Evolutionary conservation across 805 yeast species (phyloP), one percentile per base, ranked within the genome.

Genomic region (Ogataea siamensis): DNA sequence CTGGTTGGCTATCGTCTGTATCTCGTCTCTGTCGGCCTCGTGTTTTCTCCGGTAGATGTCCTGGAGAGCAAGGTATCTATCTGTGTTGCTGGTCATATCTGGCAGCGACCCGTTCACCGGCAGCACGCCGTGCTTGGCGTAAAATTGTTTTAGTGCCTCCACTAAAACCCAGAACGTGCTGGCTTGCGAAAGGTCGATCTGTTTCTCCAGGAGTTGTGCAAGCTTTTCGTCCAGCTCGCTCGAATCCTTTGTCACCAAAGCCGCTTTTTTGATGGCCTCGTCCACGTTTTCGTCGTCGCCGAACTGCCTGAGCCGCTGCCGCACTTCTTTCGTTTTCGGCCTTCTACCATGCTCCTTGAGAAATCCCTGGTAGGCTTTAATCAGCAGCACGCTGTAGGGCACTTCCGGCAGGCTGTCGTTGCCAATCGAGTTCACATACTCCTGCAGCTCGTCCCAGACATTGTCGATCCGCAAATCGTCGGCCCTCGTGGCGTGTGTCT

Each of bases 71-170:
- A 82, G 66, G 56, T 84, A 91, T 39, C 67, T 67, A 7, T 62
- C 58, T 0, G 96, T 81, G 44, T 79, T 77, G 0, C 95, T 76
- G 14, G 85, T 83, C 96, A 91, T 91, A 57, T 89, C 98, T 0
- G 96, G 95, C 5, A 89, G 55, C 0, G 65, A 71, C 0, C 95
- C 96, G 3, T 81, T 69, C 2, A 87, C 59, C 0, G 96, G 95
- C n/a, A 86, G 64, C 5, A 63, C 55, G 3, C 54, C 49, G 31
- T 60, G 53, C 12, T 58, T 52, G 15, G 64, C 59, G 27, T 78
- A 68, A 56, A 78, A 87, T 6, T 47, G 43, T 28, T 69, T 63
- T 34, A 87, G 63, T 0, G 88, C 83, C 27, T 58, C 62, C 0
- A 74, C 67, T 13, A 76, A 67, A 2, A 73, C 55, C 95, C 95